Evolutionary conservation across 805 yeast genomes (phyloP), one percentile per base, ranked within the genome.

Genomic region (Kuraishia ogatae): DNA sequence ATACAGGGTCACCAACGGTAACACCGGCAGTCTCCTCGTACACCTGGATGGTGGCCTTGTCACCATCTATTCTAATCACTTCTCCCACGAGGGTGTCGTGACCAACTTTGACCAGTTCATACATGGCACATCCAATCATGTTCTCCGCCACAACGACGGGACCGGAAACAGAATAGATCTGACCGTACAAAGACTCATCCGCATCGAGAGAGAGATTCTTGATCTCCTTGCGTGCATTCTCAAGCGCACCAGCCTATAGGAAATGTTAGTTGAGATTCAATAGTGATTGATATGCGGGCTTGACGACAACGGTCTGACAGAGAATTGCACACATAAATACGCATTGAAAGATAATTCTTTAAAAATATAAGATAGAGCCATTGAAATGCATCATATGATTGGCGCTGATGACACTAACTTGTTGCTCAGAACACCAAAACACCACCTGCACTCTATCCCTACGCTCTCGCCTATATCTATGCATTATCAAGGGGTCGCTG

Each of bases 111-210:
- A 93, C 99, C 73, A 94, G 81, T 72, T 94, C 99, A 81, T 94
- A 93, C 99, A 94, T 94, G 65, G 98, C 97, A 83, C 97, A 90
- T 60, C 99, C 99, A 74, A 92, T 89, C 98, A 94, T 91, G 77
- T 94, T 87, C 74, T 94, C 98, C 52, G 99, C 99, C 52, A 94
- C 85, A 54, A 94, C 87, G 64, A 94, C 99, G 26, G 99, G 98
- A 66, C 99, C 99, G 21, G 98, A 92, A 52, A 94, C 97, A 35
- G 97, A 90, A 76, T 84, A 92, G 65, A 94, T 88, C 62, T 80
- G 84, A 56, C 97, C 99, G 71, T 89, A 89, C 61, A 84, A 85
- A 55, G 87, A 79, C 72, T 93, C 97, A 35, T 74, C 78, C 54
- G 76, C 77, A 65, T 89, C 93, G 60, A 93, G 74, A 39, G 94